Conservation (phyloP, 75 land plant genomes). For the Cryptomeria japonica region DNA sequence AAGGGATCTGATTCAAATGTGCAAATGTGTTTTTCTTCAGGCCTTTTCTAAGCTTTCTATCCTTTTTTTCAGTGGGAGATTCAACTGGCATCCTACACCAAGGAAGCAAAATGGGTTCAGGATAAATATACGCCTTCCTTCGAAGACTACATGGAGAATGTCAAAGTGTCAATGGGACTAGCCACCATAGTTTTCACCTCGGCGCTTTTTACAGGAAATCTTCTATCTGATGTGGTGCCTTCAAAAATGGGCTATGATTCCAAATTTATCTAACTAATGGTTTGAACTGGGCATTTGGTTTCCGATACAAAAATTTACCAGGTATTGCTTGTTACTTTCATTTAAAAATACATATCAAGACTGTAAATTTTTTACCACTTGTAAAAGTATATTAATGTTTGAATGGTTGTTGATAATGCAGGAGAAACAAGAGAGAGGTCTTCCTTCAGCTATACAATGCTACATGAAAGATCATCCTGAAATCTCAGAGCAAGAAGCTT, state of each 20-base stretch:
- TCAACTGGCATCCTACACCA: slow-evolving; percentile 24
- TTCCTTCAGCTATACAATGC: slow-evolving; percentile 16
- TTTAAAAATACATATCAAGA: too few species aligned
- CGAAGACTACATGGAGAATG: slow-evolving; percentile 51
- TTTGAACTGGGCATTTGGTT: slow-evolving; percentile 11
- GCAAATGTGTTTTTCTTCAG: not conserved
- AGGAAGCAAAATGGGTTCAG: slow-evolving; percentile 56
- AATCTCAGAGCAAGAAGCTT: slow-evolving; percentile 19
- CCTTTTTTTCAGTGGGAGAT: slow-evolving; percentile 39
- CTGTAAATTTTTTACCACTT: not conserved
- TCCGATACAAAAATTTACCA: not conserved
- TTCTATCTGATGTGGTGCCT: slow-evolving; percentile 3
- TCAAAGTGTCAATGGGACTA: slow-evolving; percentile 25
- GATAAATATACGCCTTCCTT: slow-evolving; percentile 33
- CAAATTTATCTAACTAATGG: slow-evolving; percentile 21
- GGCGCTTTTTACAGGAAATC: slow-evolving; percentile 25
- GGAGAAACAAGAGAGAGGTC: slow-evolving; percentile 18
- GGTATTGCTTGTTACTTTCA: not conserved
- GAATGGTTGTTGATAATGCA: not conserved
- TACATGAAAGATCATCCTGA: slow-evolving; percentile 30
- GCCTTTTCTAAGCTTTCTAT: not conserved
- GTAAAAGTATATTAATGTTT: not conserved
- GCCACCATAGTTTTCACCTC: slow-evolving; percentile 17
- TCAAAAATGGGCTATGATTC: slow-evolving; percentile 15
- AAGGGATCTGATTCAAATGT: too few species aligned